phyloP scores from a whole-genome alignment of 1,284 basidiomycete species.

The Trametes sp. region DNA sequence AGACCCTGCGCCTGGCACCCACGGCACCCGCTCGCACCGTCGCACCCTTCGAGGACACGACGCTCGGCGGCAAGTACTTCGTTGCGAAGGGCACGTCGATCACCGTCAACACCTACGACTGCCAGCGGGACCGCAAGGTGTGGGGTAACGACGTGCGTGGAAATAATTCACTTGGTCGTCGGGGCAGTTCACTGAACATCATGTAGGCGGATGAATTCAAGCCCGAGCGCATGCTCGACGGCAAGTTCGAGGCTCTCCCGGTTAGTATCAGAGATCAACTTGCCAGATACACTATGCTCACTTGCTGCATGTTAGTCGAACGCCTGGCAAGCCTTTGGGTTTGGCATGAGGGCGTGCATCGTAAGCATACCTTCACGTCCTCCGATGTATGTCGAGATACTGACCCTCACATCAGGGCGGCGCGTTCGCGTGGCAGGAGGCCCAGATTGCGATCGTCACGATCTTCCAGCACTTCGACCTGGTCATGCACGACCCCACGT shows the following conservation, averaged over 20 bases:
- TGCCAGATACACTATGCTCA: slow-evolving; percentile 4
- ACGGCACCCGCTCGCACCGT: slow-evolving; percentile 47
- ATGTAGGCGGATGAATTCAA: slow-evolving; percentile 45
- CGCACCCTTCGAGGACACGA: slow-evolving; percentile 45
- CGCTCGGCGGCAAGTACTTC: slow-evolving; percentile 48
- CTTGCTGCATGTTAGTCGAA: too few relatives aligned
- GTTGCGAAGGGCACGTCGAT: slow-evolving; percentile 45
- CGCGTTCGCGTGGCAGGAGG: slow-evolving; percentile 60
- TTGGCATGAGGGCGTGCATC: slow-evolving; percentile 49
- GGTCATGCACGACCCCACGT: slow-evolving; percentile 50
- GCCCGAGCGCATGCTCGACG: slow-evolving; percentile 57
- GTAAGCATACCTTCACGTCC: slow-evolving; percentile 29
- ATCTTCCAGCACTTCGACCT: slow-evolving; percentile 56
- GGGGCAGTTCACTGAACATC: too few relatives aligned
- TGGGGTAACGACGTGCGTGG: slow-evolving; percentile 58
- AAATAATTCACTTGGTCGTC: background rate
- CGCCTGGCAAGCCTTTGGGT: slow-evolving; percentile 54
- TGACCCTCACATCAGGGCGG: too few relatives aligned
- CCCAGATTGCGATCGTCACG: slow-evolving; percentile 50
- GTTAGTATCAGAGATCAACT: slow-evolving; percentile 30
- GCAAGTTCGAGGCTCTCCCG: slow-evolving; percentile 50
- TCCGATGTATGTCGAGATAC: too few relatives aligned
- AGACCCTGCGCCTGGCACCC: slow-evolving; percentile 52
- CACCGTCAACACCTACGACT: slow-evolving; percentile 41
- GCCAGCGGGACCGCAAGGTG: slow-evolving; percentile 51